These are phyloP conservation scores for Allomyces macrogynus DNA, from an alignment of 192 early-diverging fungal genomes.

Conservation along the genomic window DNA sequence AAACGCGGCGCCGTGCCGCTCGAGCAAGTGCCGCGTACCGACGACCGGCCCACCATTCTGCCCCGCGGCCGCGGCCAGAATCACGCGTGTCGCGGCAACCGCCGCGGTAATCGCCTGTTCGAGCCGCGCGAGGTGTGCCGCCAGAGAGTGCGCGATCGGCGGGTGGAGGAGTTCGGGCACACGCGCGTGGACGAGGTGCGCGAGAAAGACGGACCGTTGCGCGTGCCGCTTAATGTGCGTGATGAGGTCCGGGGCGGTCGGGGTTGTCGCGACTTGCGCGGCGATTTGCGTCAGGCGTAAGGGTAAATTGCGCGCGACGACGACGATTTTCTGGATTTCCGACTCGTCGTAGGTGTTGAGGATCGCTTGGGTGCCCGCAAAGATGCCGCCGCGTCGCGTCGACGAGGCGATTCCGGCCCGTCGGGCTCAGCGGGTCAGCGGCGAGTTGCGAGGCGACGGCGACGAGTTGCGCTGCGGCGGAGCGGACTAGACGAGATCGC, in stretches of 20 bases:
- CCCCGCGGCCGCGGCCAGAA: no score
- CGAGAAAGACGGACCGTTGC: background rate
- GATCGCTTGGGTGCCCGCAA: constrained; percentile 19
- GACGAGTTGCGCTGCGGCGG: constrained; percentile 18
- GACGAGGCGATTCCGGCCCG: constrained; percentile 16
- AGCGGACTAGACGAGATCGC: constrained; percentile 13
- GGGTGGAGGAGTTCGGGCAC: background rate
- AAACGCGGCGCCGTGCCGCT: no score
- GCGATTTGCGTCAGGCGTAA: background rate
- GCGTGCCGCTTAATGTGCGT: background rate
- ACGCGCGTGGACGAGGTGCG: background rate
- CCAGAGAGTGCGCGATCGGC: background rate
- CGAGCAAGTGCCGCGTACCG: no score
- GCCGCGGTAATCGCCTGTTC: background rate
- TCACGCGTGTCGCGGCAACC: background rate
- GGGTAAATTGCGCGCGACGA: background rate
- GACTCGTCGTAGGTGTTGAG: constrained; percentile 23
- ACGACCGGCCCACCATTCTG: no score
- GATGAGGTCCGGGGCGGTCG: background rate
- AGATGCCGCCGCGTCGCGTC: constrained; percentile 29
- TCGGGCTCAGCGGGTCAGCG: constrained; percentile 14
- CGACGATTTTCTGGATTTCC: constrained; percentile 23
- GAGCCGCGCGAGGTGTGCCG: background rate
- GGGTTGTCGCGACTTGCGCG: background rate
- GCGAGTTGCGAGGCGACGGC: constrained; percentile 11